Evolutionary conservation across 768 basidiomycete genomes (phyloP), one percentile per base, ranked within the genome.

Genomic region (Psilocybe tampanensis): DNA sequence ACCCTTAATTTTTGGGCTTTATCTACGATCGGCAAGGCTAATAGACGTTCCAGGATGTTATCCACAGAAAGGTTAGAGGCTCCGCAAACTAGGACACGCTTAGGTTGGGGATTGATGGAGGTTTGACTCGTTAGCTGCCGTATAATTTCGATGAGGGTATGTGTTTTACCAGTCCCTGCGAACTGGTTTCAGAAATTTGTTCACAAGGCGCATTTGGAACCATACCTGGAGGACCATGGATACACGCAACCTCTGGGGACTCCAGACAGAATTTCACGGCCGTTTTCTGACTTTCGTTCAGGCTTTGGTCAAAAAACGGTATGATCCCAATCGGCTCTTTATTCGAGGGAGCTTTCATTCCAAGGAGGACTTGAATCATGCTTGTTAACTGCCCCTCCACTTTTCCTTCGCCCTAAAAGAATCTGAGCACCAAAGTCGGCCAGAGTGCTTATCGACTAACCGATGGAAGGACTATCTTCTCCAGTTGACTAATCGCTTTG

Each of bases 41-140:
- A 77, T 9, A 99, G 78, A 18, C 97, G 82, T 63, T 95, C 89
- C 12, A 99, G 80, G 36, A 99, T 89, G 70, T 99, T 99, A 70
- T 99, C 97, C 1, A 97, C 94, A 1, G 95, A 90, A 49, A 99
- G 78, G 64, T 99, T 97, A 2, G 92, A 94, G 8, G 94, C 95
- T 19, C 95, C 94, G 65, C 95, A 97, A 3, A 98, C 88, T 12
- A 98, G 84, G 3, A 97, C 73, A 29, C 88, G 83, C 34, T 77
- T 73, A 2, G 84, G 76, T 58, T 80, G 82, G 13, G 80, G 77
- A 59, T 81, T 83, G 13, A 70, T 60, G 2, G 79, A 60, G 0
- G 81, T 76, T 36, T 72, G 64, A 3, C 79, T 74, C 1, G 86
- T 85, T 21, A 95, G 73, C 65, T 98, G 95, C 24, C 92, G 86